Conservation (phyloP, 2,329 filamentous ascomycete species). For the Metarhizium brunneum region DNA sequence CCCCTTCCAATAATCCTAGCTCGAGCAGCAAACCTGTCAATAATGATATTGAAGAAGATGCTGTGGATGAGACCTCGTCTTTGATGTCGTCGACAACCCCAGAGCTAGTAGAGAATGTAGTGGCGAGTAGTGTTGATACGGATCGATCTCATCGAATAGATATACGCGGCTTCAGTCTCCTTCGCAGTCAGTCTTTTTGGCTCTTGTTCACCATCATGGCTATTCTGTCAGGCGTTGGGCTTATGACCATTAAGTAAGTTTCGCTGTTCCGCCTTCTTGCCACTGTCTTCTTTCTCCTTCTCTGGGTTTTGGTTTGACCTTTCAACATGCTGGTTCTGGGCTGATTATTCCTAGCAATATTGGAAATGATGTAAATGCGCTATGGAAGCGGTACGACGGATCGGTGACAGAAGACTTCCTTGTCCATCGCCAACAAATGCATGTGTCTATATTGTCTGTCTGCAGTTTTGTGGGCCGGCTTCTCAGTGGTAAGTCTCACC, state of each 20-base stretch:
- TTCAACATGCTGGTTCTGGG: background rate
- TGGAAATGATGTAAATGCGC: constrained; percentile 76
- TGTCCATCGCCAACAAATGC: constrained; percentile 72
- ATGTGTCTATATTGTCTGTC: constrained; percentile 89
- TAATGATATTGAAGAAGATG: constrained; percentile 22
- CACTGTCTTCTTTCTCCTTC: background rate
- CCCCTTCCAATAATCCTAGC: background rate
- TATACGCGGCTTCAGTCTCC: constrained; percentile 73
- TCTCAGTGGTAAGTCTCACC: constrained; percentile 49
- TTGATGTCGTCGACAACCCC: constrained; percentile 62
- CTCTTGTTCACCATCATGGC: constrained; percentile 81
- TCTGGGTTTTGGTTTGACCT: background rate
- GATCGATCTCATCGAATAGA: constrained; percentile 75
- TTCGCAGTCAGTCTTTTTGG: constrained; percentile 76
- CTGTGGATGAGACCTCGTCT: constrained; percentile 68
- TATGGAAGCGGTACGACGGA: constrained; percentile 81
- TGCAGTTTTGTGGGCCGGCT: constrained; percentile 79
- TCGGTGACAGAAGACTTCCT: constrained; percentile 66
- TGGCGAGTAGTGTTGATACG: constrained; percentile 56
- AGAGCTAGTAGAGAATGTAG: constrained; percentile 38
- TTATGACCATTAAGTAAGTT: constrained; percentile 98
- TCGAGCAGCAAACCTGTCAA: background rate
- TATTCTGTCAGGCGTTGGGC: constrained; percentile 80
- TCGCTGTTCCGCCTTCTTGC: background rate
- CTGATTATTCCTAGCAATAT: constrained; percentile 60